Evolutionary conservation across 2,329 filamentous ascomycete species (phyloP).

Genomic region (Monosporascus ibericus): DNA sequence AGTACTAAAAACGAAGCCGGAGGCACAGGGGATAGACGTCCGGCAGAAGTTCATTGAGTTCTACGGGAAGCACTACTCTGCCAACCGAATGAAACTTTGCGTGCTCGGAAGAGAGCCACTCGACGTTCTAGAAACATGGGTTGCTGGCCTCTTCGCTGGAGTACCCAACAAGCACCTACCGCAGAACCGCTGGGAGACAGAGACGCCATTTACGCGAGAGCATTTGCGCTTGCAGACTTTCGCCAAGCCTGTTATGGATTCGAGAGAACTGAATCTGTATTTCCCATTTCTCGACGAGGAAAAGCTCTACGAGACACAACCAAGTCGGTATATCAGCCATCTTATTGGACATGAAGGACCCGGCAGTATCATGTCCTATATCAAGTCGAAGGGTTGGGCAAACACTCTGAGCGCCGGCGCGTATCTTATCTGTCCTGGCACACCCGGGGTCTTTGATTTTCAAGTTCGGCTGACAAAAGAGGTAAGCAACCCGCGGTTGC

Average conservation of each 20-base stretch:
- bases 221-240: constrained; percentile 66
- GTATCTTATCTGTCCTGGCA: constrained; percentile 69
- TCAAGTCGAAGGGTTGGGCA: constrained; percentile 87
- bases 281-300: constrained; percentile 88
- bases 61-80: constrained; percentile 82
- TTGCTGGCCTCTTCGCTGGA: constrained; percentile 72
- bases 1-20: constrained; percentile 75
- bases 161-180: constrained; percentile 77
- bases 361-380: constrained; percentile 82
- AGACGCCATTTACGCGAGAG: constrained; percentile 41
- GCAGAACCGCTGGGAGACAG: constrained; percentile 48
- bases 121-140: constrained; percentile 79
- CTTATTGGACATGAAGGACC: constrained; percentile 89
- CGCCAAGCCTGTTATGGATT: constrained; percentile 88
- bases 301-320: constrained; percentile 69
- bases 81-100: constrained; percentile 89
- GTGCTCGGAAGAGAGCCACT: constrained; percentile 76
- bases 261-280: constrained; percentile 68
- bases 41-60: constrained; percentile 90
- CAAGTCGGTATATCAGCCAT: constrained; percentile 80
- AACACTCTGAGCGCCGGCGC: constrained; percentile 75
- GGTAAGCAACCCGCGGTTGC: constrained; percentile 33
- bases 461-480: constrained; percentile 78
- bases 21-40: constrained; percentile 74
- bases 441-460: constrained; percentile 71